Evolutionary conservation across 345 rosid species (phyloP), one percentile per base, ranked within the genome.

Genomic region (Aethionema arabicum): DNA sequence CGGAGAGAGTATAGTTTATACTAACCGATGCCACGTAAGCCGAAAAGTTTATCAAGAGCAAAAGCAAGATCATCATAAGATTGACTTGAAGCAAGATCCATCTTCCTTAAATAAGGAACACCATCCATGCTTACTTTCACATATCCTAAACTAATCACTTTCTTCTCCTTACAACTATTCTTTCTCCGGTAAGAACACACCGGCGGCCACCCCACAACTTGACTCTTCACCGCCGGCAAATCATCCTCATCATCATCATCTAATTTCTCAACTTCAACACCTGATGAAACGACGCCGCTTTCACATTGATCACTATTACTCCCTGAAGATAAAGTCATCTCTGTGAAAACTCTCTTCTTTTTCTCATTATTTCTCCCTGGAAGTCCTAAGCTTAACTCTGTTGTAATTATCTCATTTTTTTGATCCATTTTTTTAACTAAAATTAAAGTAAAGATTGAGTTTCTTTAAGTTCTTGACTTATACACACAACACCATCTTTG

Each of bases 41-140:
- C 84, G 44, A 92, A 92, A 71, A 92, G 89, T 76, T 81, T 84
- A 79, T 85, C 95, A 66, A 92, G 66, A 3, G 90, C 83, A 14
- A 52, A 32, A 40, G 80, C 90, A 46, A 92, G 78, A 45, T 79
- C 78, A 41, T 74, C 70, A 65, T 92, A 92, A 27, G 78, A 78
- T 52, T 82, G 75, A 52, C 74, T 79, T 48, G 78, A 63, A 66
- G 74, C 74, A 70, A 92, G 77, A 72, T 90, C 95, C 52, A 90
- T 78, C 74, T 92, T 92, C 52, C 99, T 83, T 16, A 91, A 86
- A 38, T 82, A 90, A 40, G 90, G 87, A 37, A 80, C 95, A 53
- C 96, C 97, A 59, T 92, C 97, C 96, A 87, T 84, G 78, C 96
- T 84, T 46, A 92, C 97, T 79, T 92, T 92, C 73, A 92, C 90